These are phyloP conservation scores for Anthoceros angustus DNA, from an alignment of 225 moss, liverwort and hornwort species.

Conservation along the genomic window DNA sequence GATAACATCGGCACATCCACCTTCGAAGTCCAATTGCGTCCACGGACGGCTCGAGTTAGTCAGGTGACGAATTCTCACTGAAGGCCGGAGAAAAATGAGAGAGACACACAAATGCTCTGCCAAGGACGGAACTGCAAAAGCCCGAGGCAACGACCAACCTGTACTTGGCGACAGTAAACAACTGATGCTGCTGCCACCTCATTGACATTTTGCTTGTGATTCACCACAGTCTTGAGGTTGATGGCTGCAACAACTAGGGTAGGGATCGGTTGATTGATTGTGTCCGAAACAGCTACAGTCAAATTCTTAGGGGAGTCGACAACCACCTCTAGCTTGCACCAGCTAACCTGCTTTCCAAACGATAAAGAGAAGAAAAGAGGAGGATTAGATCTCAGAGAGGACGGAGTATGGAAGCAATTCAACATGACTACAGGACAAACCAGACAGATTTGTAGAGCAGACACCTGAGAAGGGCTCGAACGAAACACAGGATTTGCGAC, in stretches of 20 bases:
- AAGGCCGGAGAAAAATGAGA: background rate
- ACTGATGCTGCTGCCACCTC: conserved; percentile 87
- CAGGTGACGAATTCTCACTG: background rate
- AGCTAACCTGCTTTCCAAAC: conserved; percentile 38
- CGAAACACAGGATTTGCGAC: conserved; percentile 49
- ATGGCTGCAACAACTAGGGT: conserved; percentile 76
- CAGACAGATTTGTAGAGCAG: background rate
- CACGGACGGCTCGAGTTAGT: too few species aligned
- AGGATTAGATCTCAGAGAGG: background rate
- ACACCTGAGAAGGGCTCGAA: conserved; percentile 61
- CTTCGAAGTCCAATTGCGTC: conserved; percentile 14
- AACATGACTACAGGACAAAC: background rate
- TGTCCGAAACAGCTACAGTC: conserved; percentile 44
- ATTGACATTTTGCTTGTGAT: conserved; percentile 75
- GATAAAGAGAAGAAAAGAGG: conserved; percentile 16
- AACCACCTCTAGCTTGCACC: conserved; percentile 95
- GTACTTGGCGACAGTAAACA: conserved; percentile 68
- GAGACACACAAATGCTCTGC: background rate
- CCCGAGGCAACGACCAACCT: conserved; percentile 25
- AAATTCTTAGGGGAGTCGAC: conserved; percentile 58
- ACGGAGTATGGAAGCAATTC: background rate
- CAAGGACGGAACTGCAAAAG: conserved; percentile 5
- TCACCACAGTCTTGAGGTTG: conserved; percentile 83
- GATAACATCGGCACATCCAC: conserved; percentile 80
- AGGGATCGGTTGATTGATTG: conserved; percentile 48